Evolutionary conservation across 768 basidiomycete genomes (phyloP).

Genomic region (Lyophyllum atratum): DNA sequence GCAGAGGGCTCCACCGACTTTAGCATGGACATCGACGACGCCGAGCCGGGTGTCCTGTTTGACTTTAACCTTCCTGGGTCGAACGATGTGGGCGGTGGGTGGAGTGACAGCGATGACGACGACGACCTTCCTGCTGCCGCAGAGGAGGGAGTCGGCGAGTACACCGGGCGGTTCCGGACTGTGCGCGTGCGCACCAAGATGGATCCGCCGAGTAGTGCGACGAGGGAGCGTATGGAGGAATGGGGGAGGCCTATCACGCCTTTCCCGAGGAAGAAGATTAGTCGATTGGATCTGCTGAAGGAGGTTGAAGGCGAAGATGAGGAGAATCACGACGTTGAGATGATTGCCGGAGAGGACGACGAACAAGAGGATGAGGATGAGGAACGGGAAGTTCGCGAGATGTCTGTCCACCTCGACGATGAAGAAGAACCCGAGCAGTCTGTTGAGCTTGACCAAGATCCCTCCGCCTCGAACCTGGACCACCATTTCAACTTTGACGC

Average conservation of each 20-base stretch:
- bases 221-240: slow-evolving; percentile 46
- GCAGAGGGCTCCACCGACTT: slow-evolving; percentile 16
- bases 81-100: slow-evolving; percentile 22
- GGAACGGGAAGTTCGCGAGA: slow-evolving; percentile 27
- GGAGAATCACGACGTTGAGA: slow-evolving; percentile 17
- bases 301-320: slow-evolving; percentile 19
- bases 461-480: background rate
- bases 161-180: slow-evolving; percentile 64
- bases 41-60: slow-evolving; percentile 30
- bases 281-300: slow-evolving; percentile 20
- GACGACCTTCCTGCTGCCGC: slow-evolving; percentile 9
- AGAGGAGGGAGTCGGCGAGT: slow-evolving; percentile 51
- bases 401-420: slow-evolving; percentile 26
- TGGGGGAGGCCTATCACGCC: slow-evolving; percentile 78
- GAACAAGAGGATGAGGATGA: slow-evolving; percentile 19
- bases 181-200: slow-evolving; percentile 60
- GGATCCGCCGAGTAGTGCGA: slow-evolving; percentile 64
- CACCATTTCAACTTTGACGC: slow-evolving; percentile 16
- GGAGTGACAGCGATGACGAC: slow-evolving; percentile 39
- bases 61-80: slow-evolving; percentile 28
- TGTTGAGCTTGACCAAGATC: slow-evolving; percentile 12
- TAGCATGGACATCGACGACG: slow-evolving; percentile 30
- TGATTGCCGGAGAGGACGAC: slow-evolving; percentile 24
- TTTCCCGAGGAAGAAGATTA: slow-evolving; percentile 43
- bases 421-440: slow-evolving; percentile 27